These are phyloP conservation scores for Boletus holoroseus DNA, from an alignment of 1,284 basidiomycete genomes.

Conservation along the genomic window DNA sequence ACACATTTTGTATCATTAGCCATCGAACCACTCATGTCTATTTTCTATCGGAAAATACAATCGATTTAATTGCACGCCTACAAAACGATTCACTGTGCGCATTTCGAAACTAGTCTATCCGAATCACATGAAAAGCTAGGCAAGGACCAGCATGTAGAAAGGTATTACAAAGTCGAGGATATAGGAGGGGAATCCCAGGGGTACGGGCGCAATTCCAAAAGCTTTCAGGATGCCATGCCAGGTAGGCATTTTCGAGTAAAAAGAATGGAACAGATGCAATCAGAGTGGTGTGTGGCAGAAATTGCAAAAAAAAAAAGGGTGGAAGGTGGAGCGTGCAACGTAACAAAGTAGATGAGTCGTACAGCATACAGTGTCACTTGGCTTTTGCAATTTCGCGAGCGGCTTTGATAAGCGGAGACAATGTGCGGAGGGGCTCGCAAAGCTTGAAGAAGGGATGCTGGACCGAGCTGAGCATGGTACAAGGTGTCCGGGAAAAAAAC, in stretches of 20 bases:
- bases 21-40: slow-evolving; percentile 6
- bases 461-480: slow-evolving; percentile 1
- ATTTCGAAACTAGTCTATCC: slow-evolving; percentile 29
- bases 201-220: slow-evolving; percentile 18
- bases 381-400: slow-evolving; percentile 80
- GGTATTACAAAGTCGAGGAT: slow-evolving; percentile 34
- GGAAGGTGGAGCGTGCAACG: background rate
- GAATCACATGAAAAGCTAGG: slow-evolving; percentile 15
- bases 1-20: slow-evolving; percentile 8
- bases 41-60: slow-evolving; percentile 15
- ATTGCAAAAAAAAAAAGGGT: slow-evolving; percentile 16
- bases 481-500: slow-evolving; percentile 19
- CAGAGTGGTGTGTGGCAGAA: slow-evolving; percentile 16
- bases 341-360: slow-evolving; percentile 12
- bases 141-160: slow-evolving; percentile 21
- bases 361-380: slow-evolving; percentile 35
- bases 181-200: slow-evolving; percentile 18
- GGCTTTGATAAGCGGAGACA: slow-evolving; percentile 90
- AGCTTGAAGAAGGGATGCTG: slow-evolving; percentile 87
- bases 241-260: slow-evolving; percentile 13
- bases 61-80: slow-evolving; percentile 13
- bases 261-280: slow-evolving; percentile 22
- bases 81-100: slow-evolving; percentile 8
- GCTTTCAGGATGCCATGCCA: slow-evolving; percentile 9
- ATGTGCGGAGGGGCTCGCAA: slow-evolving; percentile 79